Evolutionary conservation across 2,329 filamentous ascomycete genomes (phyloP).

Genomic region (Cladosporium sp.): DNA sequence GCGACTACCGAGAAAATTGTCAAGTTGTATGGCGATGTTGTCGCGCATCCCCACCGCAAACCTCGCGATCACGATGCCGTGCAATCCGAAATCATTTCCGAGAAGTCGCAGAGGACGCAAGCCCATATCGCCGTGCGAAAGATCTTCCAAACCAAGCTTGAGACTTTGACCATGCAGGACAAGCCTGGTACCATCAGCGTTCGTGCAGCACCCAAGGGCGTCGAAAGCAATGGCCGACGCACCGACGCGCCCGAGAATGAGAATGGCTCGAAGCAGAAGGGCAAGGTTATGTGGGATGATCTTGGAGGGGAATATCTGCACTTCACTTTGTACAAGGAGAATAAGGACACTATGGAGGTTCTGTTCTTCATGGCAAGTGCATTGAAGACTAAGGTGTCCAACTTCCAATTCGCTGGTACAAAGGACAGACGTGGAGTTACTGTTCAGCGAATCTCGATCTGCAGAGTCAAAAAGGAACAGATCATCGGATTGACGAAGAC

Average conservation of each 20-base stretch:
- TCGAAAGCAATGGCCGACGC: slow-evolving; percentile 17
- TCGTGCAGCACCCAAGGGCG: slow-evolving; percentile 37
- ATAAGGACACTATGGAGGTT: slow-evolving; percentile 94
- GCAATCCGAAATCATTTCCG: slow-evolving; percentile 51
- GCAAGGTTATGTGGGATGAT: slow-evolving; percentile 58
- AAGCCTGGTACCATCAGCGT: slow-evolving; percentile 66
- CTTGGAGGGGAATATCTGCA: slow-evolving; percentile 78
- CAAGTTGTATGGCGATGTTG: slow-evolving; percentile 51
- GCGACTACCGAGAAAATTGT: slow-evolving; percentile 49
- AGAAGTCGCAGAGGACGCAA: slow-evolving; percentile 58
- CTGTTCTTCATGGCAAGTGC: slow-evolving; percentile 71
- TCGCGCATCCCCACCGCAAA: slow-evolving; percentile 52
- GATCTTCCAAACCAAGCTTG: slow-evolving; percentile 73
- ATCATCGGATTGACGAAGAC: slow-evolving; percentile 60
- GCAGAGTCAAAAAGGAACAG: slow-evolving; percentile 56
- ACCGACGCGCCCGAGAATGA: slow-evolving; percentile 9
- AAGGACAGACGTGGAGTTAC: slow-evolving; percentile 88
- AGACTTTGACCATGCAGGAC: slow-evolving; percentile 71
- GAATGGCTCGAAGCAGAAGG: slow-evolving; percentile 25
- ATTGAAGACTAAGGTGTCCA: slow-evolving; percentile 64
- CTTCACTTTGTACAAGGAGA: slow-evolving; percentile 93
- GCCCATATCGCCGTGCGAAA: slow-evolving; percentile 67
- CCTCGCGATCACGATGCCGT: slow-evolving; percentile 53
- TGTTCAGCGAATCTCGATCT: slow-evolving; percentile 71
- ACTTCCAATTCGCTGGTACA: slow-evolving; percentile 79